Base-by-base conservation (phyloP, 2,329 filamentous ascomycete species). In the Aspergillus carbonarius region DNA sequence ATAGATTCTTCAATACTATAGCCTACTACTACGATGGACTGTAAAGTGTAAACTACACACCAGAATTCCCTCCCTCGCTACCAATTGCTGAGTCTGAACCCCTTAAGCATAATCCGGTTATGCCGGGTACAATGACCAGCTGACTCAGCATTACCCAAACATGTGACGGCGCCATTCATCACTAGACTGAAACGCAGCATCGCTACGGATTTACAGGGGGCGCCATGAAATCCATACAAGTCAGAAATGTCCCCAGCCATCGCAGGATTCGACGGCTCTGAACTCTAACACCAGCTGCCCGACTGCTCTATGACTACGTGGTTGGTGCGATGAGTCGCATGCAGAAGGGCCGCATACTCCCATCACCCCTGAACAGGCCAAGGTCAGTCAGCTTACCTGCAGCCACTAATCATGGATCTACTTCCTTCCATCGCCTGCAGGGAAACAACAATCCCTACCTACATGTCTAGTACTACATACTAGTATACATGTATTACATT, bases 261-360 rank as follows among this genome's bases (percentile, higher is more conserved):
- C 25, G 18, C 25, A 54, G 51, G 37, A 44, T 44, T 23, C 27
- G 13, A 30, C 17, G 12, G 49, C 39, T n/a, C 39, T 54, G 18
- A 54, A 54, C 51, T 34, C 39, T 54, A 54, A 44, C 25, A n/a
- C 51, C 23, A 34, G 51, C 51, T 54, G 51, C 44, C 37, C 30
- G 51, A 37, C 18, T 52, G 4, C 35, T 52, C 8, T 8, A 18
- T 20, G 18, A 32, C 35, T 32, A 20, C 37, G 51, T 54, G 51
- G 51, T 54, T 44, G 51, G 51, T 54, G 37, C 44, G 27, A 54
- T 44, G 51, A 54, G 51, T 42, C 35, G 51, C 37, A 54, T 54
- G 37, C 51, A 54, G 51, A 42, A 42, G 18, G 18, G 51, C 51
- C 17, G 32, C 18, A 44, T 32, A 30, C 17, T 18, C 37, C 13